Evolutionary conservation across 2,329 filamentous ascomycete genomes (phyloP).

Genomic region (Sclerotinia subarctica): DNA sequence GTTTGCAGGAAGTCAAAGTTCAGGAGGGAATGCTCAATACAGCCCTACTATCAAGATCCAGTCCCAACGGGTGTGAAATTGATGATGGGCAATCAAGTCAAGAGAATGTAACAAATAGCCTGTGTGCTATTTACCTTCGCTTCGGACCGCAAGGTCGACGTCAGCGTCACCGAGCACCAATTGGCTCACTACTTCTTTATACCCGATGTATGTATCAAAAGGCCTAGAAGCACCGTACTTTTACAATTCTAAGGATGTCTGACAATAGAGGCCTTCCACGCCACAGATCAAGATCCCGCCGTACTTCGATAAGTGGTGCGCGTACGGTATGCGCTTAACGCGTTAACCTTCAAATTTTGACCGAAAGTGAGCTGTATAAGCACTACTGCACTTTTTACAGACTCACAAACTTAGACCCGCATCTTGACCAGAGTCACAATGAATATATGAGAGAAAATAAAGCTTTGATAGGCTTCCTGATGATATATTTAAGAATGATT

Average conservation of each 20-base stretch:
- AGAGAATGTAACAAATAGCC: neutral
- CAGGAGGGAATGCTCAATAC: neutral
- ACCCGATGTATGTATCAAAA: neutral
- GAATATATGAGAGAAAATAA: neutral
- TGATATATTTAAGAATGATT: neutral
- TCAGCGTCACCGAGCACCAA: neutral
- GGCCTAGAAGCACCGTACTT: neutral
- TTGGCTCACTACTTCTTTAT: neutral
- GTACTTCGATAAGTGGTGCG: neutral
- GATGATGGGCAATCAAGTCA: neutral
- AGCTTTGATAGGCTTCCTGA: neutral
- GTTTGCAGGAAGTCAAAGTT: neutral
- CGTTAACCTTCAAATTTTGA: neutral
- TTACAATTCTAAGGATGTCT: neutral
- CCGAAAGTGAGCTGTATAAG: neutral
- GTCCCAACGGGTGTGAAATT: neutral
- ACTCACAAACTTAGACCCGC: constrained; percentile 1
- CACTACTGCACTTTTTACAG: constrained; percentile 11
- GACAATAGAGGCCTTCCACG: neutral
- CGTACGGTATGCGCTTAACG: too few relatives aligned
- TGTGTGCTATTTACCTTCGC: neutral
- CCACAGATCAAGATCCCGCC: neutral
- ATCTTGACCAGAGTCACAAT: neutral
- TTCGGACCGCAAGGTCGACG: neutral
- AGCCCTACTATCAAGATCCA: neutral